phyloP scores from a whole-genome alignment of 2,329 filamentous ascomycete species.

The Onygenales sp. region DNA sequence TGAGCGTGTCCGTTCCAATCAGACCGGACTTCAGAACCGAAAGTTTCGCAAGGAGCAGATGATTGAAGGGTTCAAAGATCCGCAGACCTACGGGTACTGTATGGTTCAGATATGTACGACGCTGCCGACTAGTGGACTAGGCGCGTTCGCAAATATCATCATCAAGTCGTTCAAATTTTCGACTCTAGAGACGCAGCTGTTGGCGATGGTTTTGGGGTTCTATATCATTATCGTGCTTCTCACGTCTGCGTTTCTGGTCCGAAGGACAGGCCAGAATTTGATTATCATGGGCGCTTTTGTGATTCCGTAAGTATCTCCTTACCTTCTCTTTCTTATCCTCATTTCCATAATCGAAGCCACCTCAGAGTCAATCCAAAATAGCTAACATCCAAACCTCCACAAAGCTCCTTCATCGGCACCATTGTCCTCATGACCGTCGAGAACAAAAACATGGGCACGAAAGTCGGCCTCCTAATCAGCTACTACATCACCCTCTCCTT shows the following conservation, averaged over 20 bases:
- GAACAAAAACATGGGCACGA: conserved; percentile 47
- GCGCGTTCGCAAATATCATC: conserved; percentile 65
- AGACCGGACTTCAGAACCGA: conserved; percentile 52
- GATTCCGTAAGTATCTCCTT: conserved; percentile 47
- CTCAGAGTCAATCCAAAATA: not conserved
- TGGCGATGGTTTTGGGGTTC: conserved; percentile 59
- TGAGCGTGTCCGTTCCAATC: conserved; percentile 51
- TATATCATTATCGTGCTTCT: conserved; percentile 65
- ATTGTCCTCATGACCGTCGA: conserved; percentile 61
- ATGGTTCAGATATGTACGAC: conserved; percentile 62
- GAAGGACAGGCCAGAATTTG: conserved; percentile 59
- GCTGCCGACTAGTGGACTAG: conserved; percentile 62
- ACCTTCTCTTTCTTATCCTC: not conserved
- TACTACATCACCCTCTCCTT: conserved; percentile 73
- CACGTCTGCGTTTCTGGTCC: conserved; percentile 56
- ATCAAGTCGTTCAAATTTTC: conserved; percentile 61
- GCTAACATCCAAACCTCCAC: not conserved
- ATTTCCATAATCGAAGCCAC: not conserved
- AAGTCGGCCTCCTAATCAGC: conserved; percentile 58
- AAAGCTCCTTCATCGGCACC: conserved; percentile 59
- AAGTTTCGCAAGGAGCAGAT: conserved; percentile 45
- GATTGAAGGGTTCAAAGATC: conserved; percentile 52
- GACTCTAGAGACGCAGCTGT: conserved; percentile 57
- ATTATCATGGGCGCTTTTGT: conserved; percentile 57
- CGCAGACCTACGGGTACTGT: conserved; percentile 57